Evolutionary conservation across 1,139 yeast species (phyloP), one percentile per base, ranked within the genome.

Genomic region (Nakaseomyces bracarensis): DNA sequence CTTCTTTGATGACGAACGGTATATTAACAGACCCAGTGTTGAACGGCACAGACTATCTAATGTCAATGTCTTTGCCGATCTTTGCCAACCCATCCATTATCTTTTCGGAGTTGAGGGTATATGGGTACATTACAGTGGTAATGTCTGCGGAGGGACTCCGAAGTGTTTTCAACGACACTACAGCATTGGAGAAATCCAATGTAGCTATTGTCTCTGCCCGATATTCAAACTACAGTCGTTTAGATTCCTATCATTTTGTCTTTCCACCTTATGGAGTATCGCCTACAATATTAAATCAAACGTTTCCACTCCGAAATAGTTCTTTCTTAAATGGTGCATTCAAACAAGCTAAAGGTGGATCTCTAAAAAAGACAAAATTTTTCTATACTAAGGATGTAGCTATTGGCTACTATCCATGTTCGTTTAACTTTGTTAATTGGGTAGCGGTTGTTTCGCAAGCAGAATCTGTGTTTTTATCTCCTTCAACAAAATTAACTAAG

Each of bases 81-180:
- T 77, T 71, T 54, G 75, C 86, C 13, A 82, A 83, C 55, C 71
- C 81, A 11, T 82, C 95, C 4, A 80, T 85, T 20, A 67, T 84
- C 40, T 63, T 82, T 20, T 65, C 72, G 23, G 65, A 72, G 14
- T 78, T 82, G 3, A 69, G 74, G 15, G 67, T 83, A 4, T 74
- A 81, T 1, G 96, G 96, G 0, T 87, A 77, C 60, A 54, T 86
- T 36, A 72, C 94, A 0, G 73, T 84, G 5, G 64, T 84, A 1
- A 71, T 83, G 51, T 69, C 71, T 47, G 84, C 91, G 0, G 67
- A 68, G 25, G 63, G 73, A 22, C 63, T 84, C 38, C 68, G 68
- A 47, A 49, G 61, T 8, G 75, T 82, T 1, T 67, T 77, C 3
- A 68, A 72, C 46, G 77, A 72, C 43, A 64, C 74, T 1, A 63